Base-by-base conservation (phyloP, 768 basidiomycete genomes). In the Suillus ampliporus region DNA sequence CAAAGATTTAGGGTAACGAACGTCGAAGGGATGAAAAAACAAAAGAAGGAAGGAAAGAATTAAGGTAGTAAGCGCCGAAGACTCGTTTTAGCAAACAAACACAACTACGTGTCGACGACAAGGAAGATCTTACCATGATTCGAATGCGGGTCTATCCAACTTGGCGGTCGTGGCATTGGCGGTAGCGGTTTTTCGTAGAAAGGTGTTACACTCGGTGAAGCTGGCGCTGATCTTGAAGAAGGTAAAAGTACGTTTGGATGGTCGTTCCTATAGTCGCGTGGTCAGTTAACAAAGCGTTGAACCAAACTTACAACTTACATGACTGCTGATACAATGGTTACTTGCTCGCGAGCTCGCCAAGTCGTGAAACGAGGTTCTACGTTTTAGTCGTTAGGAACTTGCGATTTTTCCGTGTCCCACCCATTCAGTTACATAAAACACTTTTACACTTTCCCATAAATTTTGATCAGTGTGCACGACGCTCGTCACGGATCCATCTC, bases 131-230 rank as follows among this genome's bases (percentile, higher is more conserved):
- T 63, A 73, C 76, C 62, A 26, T 64, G n/a, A 40, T 5, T 38
- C 4, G 14, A 21, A 19, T 60, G 53, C 48, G 47, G 44, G 47
- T 72, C 71, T 58, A 68, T 58, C 76, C 77, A 76, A 58, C 67
- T 76, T 1, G 65, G 3, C 13, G 67, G 57, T 40, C 68, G 68
- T 17, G 74, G 77, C 74, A 79, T 72, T 31, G 76, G 75, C 23
- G 80, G 75, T 17, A 75, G 72, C 1, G 78, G 77, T 60, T 81
- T 81, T 68, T 80, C 77, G 65, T 68, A 59, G 1, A 41, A 58
- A 62, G 61, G 13, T 14, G 71, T 43, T 64, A 70, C 28, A 58
- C 51, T 0, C 65, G 38, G 37, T 28, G 74, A 74, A 1, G 75
- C 72, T 35, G 72, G 75, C 0, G 65, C 69, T 14, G 73, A 65